phyloP scores from a whole-genome alignment of 2,329 filamentous ascomycete genomes.

The Colletotrichum magnum region DNA sequence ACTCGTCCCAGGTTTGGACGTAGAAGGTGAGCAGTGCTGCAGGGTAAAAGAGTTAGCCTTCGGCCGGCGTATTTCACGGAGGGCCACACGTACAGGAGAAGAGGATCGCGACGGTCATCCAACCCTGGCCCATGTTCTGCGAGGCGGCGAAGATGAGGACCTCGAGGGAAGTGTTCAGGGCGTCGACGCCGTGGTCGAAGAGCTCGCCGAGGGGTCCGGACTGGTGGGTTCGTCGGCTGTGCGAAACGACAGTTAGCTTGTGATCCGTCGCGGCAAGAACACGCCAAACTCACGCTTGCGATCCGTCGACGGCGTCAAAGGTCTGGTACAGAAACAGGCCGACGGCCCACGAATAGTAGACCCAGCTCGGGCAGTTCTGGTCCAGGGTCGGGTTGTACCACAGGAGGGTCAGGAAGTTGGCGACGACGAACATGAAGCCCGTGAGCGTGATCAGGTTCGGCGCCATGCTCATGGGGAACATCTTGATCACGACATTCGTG shows the following conservation, averaged over 20 bases:
- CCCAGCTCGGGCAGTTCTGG: constrained; percentile 93
- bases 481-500: constrained; percentile 91
- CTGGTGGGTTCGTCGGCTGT: constrained; percentile 86
- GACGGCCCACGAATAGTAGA: constrained; percentile 91
- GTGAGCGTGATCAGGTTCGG: constrained; percentile 89
- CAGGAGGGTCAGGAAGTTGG: constrained; percentile 90
- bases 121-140: constrained; percentile 93
- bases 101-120: constrained; percentile 86
- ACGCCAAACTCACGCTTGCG: constrained; percentile 80
- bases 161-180: constrained; percentile 94
- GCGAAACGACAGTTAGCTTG: constrained; percentile 17
- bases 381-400: constrained; percentile 98
- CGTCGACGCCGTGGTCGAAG: constrained; percentile 98
- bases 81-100: constrained; percentile 77
- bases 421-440: constrained; percentile 89
- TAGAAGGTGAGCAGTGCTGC: constrained; percentile 94
- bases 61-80: not conserved
- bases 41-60: constrained; percentile 26
- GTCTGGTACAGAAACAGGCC: constrained; percentile 98
- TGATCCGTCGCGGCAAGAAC: not conserved
- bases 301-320: constrained; percentile 96
- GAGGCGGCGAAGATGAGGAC: constrained; percentile 91
- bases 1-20: constrained; percentile 99
- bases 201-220: constrained; percentile 95
- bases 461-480: constrained; percentile 97